phyloP scores from a whole-genome alignment of 2,329 filamentous ascomycete genomes.

The Fusarium pseudograminearum region DNA sequence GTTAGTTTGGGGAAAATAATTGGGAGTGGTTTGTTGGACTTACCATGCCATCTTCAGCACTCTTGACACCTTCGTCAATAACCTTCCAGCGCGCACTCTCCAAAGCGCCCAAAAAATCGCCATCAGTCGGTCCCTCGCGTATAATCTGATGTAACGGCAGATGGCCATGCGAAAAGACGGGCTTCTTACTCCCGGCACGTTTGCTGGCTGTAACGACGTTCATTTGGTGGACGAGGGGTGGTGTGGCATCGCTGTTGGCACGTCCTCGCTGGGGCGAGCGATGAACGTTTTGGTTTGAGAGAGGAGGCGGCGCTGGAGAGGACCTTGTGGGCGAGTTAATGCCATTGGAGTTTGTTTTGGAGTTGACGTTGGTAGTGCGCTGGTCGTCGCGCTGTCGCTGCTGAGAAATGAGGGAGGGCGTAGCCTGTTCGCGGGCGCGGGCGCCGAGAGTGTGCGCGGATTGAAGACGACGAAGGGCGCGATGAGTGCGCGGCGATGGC shows the following conservation, averaged over 20 bases:
- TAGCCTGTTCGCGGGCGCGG: constrained; percentile 62
- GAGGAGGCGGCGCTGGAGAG: constrained; percentile 22
- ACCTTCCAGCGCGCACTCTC: constrained; percentile 80
- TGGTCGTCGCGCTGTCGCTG: constrained; percentile 65
- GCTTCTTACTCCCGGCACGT: constrained; percentile 57
- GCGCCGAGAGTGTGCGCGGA: constrained; percentile 78
- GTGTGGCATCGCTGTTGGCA: constrained; percentile 78
- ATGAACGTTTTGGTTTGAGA: constrained; percentile 38
- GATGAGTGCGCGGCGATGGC: constrained; percentile 73
- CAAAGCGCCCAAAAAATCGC: constrained; percentile 74
- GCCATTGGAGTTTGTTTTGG: not conserved
- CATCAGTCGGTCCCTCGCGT: constrained; percentile 81
- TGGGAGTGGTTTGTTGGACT: constrained; percentile 36
- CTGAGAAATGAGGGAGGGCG: constrained; percentile 71
- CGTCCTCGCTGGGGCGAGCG: constrained; percentile 69
- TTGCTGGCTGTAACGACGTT: constrained; percentile 52
- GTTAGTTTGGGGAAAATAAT: constrained; percentile 1
- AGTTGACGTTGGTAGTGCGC: constrained; percentile 23
- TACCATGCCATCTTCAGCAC: constrained; percentile 85
- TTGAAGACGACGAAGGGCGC: constrained; percentile 78
- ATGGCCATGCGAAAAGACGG: constrained; percentile 63
- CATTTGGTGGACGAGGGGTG: constrained; percentile 55
- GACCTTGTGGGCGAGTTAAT: constrained; percentile 51
- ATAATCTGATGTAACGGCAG: constrained; percentile 80
- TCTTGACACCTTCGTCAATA: constrained; percentile 79